These are phyloP conservation scores for Parmales sp. DNA, from an alignment of 108 stramenopile genomes.

Conservation along the genomic window DNA sequence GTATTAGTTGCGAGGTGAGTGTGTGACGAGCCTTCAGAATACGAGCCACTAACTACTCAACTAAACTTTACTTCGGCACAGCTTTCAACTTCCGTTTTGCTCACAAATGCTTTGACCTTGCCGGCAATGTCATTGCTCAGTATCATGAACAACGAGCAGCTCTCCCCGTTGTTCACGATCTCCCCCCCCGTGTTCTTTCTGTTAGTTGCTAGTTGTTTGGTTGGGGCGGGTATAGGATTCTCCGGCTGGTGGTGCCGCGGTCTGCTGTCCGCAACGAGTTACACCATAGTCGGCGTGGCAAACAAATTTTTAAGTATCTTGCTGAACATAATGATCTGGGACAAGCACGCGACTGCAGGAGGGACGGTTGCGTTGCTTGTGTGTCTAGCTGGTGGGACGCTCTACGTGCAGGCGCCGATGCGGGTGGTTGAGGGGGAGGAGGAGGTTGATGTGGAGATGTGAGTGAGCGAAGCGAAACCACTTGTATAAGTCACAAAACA, in stretches of 20 bases:
- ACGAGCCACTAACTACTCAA: too few species aligned
- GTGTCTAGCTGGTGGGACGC: constrained; percentile 67
- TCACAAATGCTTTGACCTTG: constrained; percentile 74
- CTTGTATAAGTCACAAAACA: too few species aligned
- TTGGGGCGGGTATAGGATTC: constrained; percentile 80
- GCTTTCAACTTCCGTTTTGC: constrained; percentile 72
- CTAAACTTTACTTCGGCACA: too few species aligned
- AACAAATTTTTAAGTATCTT: constrained; percentile 83
- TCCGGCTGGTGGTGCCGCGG: constrained; percentile 72
- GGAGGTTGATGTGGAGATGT: too few species aligned
- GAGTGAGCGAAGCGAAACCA: too few species aligned
- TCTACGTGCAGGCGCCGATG: constrained; percentile 82
- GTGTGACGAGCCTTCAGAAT: too few species aligned
- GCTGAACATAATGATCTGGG: constrained; percentile 72
- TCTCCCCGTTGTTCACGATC: background rate
- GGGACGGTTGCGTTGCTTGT: constrained; percentile 62
- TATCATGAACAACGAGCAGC: constrained; percentile 18
- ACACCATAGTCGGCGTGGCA: constrained; percentile 73
- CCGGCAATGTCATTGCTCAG: constrained; percentile 69
- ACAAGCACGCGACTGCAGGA: constrained; percentile 69
- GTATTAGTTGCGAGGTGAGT: constrained; percentile 41
- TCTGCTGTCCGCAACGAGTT: constrained; percentile 65
- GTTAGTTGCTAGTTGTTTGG: constrained; percentile 51
- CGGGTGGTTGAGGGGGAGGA: too few species aligned
- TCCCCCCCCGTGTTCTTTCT: constrained; percentile 12